Base-by-base conservation (phyloP, 1,284 basidiomycete genomes). In the Limonomyces culmigenus region DNA sequence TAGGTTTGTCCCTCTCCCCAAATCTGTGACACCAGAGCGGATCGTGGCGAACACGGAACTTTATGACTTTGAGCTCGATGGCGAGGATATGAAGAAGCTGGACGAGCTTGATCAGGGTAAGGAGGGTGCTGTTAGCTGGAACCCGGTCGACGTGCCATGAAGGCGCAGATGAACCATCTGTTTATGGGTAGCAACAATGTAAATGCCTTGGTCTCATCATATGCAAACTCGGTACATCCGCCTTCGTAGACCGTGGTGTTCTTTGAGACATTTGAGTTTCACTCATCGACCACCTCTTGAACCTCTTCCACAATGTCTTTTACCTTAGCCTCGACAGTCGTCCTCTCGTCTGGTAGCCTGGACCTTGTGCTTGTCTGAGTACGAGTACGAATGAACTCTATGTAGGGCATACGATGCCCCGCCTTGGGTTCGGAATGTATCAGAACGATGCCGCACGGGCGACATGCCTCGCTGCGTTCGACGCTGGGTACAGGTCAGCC, bases 1-100 rank as follows among this genome's bases (percentile, higher is more conserved):
- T 49, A 80, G 80, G 74, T 83, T 64, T 49, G 62, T 79, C 0
- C 79, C 79, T 0, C 62, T 88, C 16, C 81, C 83, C 3, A 88
- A 87, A 54, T 80, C 76, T 27, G 69, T 66, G 13, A 76, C 64
- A 0, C 63, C 75, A 0, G 51, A 55, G 5, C 65, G 83, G 30
- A 87, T 89, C 44, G 53, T 58, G 29, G 72, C 71, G 14, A 91
- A 91, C 43, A 53, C 70, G 1, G 49, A 75, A 17, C 52, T 87
- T 1, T 85, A 70, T 41, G 72, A 77, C 48, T 89, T 89, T 46
- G 65, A 66, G 38, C 60, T 91, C 12, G 52, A 53, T 34, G 47
- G 54, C 4, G 67, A 70, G 29, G 81, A 88, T 42, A 72, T 88
- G 65, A 42, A 42, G 2, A 50, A 50, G 25, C 53, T 88, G 5